phyloP scores from a whole-genome alignment of 345 rosid species.

The Citrus unshiu region DNA sequence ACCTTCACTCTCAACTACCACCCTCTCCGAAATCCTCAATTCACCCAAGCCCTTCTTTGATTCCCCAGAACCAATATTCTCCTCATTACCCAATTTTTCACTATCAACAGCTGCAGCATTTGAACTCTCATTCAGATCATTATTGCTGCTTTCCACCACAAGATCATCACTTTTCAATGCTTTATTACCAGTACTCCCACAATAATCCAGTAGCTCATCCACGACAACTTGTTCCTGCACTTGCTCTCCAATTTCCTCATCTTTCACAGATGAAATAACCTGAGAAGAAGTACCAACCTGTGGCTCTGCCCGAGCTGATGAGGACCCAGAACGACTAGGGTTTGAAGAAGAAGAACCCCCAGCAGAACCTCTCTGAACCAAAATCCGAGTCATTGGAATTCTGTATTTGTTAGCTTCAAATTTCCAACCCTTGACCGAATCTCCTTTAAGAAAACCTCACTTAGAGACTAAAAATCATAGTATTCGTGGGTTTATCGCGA shows the following conservation, averaged over 20 bases:
- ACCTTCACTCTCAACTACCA: constrained; percentile 46
- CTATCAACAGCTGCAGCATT: constrained; percentile 37
- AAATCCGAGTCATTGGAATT: constrained; percentile 75
- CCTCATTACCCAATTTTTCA: constrained; percentile 34
- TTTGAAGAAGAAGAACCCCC: constrained; percentile 90
- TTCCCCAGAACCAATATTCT: constrained; percentile 31
- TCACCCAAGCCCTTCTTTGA: constrained; percentile 32
- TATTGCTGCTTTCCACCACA: constrained; percentile 25
- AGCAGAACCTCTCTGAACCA: constrained; percentile 80
- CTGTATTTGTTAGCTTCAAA: constrained; percentile 12
- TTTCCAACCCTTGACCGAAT: constrained; percentile 4
- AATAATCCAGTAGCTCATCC: constrained; percentile 45
- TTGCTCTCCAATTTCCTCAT: constrained; percentile 64
- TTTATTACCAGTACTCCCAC: constrained; percentile 43
- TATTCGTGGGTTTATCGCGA: constrained; percentile 60
- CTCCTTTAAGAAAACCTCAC: constrained; percentile 26
- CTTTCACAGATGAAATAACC: constrained; percentile 39
- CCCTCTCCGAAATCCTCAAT: constrained; percentile 39
- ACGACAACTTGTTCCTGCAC: constrained; percentile 45
- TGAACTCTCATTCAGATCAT: constrained; percentile 28
- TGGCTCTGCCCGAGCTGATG: constrained; percentile 57
- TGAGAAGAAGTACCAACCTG: constrained; percentile 36
- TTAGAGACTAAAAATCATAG: constrained; percentile 34
- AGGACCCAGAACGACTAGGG: constrained; percentile 56
- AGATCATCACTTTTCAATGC: constrained; percentile 41